Evolutionary conservation across 441 rosid genomes (phyloP).

Genomic region (Croton setiger): DNA sequence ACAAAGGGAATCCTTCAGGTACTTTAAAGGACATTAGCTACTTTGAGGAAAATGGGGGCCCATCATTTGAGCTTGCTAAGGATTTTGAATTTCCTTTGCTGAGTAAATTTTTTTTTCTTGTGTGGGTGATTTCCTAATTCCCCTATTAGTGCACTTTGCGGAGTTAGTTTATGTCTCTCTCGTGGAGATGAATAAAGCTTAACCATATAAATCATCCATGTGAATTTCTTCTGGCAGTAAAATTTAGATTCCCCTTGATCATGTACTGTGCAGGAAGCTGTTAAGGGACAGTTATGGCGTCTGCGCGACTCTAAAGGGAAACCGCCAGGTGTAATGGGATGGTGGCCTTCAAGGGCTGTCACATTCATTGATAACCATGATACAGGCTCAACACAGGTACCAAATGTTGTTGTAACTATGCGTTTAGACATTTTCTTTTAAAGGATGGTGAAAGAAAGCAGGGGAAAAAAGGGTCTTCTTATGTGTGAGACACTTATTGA

Average conservation of each 20-base stretch:
- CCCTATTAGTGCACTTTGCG: neutral
- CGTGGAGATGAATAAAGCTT: neutral
- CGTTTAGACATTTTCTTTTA: neutral
- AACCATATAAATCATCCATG: neutral
- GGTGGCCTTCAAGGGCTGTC: conserved; percentile 97
- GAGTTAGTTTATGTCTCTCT: neutral
- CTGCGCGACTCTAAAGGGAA: conserved; percentile 77
- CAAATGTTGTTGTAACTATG: neutral
- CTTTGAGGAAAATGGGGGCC: neutral
- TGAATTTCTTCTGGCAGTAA: neutral
- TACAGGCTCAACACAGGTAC: conserved; percentile 94
- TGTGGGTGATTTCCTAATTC: conserved; percentile 2
- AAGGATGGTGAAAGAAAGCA: too few relatives aligned
- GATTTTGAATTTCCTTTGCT: neutral
- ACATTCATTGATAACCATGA: conserved; percentile 93
- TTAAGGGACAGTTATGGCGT: conserved; percentile 83
- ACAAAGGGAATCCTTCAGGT: conserved; percentile 94
- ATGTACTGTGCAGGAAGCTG: conserved; percentile 63
- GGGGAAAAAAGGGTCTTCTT: too few relatives aligned
- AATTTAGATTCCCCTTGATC: conserved; percentile 3
- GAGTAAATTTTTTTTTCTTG: neutral
- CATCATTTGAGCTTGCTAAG: neutral
- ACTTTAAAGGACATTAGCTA: conserved; percentile 16
- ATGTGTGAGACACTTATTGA: neutral
- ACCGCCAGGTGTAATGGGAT: conserved; percentile 92